These are phyloP conservation scores for Candida pseudofarinosa DNA, from an alignment of 805 yeast genomes.

Conservation along the genomic window DNA sequence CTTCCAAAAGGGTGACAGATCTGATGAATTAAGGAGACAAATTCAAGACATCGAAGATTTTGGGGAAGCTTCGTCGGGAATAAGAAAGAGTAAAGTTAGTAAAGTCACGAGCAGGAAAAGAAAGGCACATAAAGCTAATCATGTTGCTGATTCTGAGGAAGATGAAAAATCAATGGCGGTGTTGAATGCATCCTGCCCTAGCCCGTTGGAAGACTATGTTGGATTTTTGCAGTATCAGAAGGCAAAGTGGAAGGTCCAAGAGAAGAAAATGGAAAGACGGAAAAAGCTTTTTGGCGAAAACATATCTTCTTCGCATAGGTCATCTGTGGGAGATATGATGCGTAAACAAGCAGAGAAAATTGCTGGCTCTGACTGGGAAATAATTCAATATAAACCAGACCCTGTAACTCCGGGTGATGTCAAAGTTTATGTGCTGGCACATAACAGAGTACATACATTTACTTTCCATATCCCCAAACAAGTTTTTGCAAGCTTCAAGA, in stretches of 20 bases:
- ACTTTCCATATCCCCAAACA: constrained; percentile 71
- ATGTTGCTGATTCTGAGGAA: constrained; percentile 26
- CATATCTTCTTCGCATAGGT: constrained; percentile 48
- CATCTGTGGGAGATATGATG: constrained; percentile 64
- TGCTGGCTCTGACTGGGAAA: constrained; percentile 80
- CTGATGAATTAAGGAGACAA: constrained; percentile 33
- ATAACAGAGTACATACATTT: constrained; percentile 69
- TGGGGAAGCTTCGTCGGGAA: constrained; percentile 33
- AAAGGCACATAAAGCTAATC: constrained; percentile 21
- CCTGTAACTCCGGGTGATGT: constrained; percentile 65
- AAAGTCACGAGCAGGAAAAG: constrained; percentile 49
- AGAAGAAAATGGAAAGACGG: constrained; percentile 68
- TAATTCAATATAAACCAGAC: constrained; percentile 64
- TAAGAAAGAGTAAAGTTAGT: constrained; percentile 33
- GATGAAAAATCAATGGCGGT: constrained; percentile 48
- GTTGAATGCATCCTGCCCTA: constrained; percentile 55
- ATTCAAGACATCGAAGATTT: constrained; percentile 75
- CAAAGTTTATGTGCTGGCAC: constrained; percentile 65
- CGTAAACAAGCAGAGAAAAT: constrained; percentile 75
- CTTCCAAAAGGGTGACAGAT: constrained; percentile 44
- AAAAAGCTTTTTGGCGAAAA: constrained; percentile 72
- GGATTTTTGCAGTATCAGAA: constrained; percentile 74
- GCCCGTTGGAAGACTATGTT: constrained; percentile 60
- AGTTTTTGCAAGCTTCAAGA: constrained; percentile 63
- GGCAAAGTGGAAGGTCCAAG: constrained; percentile 80